Evolutionary conservation across 2,329 filamentous ascomycete species (phyloP).

Genomic region (Fusarium heterosporum): DNA sequence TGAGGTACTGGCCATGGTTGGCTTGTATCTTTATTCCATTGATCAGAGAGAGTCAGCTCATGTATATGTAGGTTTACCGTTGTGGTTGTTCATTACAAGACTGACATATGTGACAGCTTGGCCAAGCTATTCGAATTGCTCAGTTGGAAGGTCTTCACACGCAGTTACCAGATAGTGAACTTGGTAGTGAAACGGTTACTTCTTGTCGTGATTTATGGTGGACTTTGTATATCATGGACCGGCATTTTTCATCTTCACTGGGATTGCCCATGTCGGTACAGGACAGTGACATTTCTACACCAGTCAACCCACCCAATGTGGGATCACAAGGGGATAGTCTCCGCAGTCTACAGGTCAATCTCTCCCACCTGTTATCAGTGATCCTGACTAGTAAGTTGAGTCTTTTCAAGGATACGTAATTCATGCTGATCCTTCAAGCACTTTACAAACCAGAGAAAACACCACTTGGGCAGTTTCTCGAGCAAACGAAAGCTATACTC

Average conservation of each 20-base stretch:
- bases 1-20: conserved; percentile 52
- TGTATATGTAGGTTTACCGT: conserved; percentile 40
- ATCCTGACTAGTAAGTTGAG: conserved; percentile 51
- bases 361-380: conserved; percentile 52
- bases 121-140: conserved; percentile 55
- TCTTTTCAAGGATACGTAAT: accelerated
- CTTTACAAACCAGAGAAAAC: conserved; percentile 53
- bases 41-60: conserved; percentile 53
- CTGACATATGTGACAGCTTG: conserved; percentile 46
- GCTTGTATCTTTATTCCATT: conserved; percentile 54
- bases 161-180: conserved; percentile 53
- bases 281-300: conserved; percentile 55
- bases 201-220: conserved; percentile 56
- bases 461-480: conserved; percentile 51
- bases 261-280: conserved; percentile 54
- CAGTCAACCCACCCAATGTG: conserved; percentile 45
- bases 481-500: conserved; percentile 52
- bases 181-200: conserved; percentile 49
- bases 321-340: conserved; percentile 47
- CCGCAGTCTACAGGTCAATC: conserved; percentile 52
- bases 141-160: conserved; percentile 57
- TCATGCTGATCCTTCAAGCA: conserved; percentile 35
- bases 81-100: accelerated
- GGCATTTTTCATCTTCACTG: conserved; percentile 54
- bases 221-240: conserved; percentile 56